A percentile compares a stretch with the other conserved stretches of the same genome.
Conservation (phyloP, 2,329 filamentous ascomycete species). For the Scorias spongiosa region DNA sequence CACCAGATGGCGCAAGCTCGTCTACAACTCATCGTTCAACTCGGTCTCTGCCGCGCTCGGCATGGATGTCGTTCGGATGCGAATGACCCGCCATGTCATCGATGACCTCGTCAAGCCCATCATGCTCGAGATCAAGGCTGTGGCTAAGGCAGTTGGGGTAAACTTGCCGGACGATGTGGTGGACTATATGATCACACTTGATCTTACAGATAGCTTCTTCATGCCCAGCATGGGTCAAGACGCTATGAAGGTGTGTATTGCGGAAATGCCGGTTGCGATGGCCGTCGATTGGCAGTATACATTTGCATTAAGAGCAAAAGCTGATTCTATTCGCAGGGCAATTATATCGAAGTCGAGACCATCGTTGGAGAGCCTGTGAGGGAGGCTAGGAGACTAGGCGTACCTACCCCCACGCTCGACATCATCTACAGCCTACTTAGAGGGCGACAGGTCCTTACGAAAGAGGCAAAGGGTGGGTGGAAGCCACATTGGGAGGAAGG, state of each 20-base stretch:
- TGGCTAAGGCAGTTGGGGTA: conserved; percentile 30
- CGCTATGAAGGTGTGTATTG: conserved; percentile 27
- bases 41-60: conserved; percentile 36
- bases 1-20: conserved; percentile 36
- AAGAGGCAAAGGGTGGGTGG: conserved; percentile 28
- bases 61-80: conserved; percentile 37
- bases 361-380: conserved; percentile 42
- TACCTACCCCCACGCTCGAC: conserved; percentile 35
- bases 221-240: conserved; percentile 42
- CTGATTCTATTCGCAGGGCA: conserved; percentile 24
- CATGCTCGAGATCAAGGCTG: conserved; percentile 38
- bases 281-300: too few species aligned
- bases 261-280: neutral
- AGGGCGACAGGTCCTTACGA: conserved; percentile 34
- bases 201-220: conserved; percentile 35
- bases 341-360: conserved; percentile 42
- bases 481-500: conserved; percentile 8
- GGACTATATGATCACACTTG: conserved; percentile 31
- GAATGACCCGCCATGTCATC: conserved; percentile 29
- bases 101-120: conserved; percentile 36
- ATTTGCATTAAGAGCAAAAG: too few species aligned
- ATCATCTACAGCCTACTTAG: conserved; percentile 35
- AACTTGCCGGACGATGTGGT: conserved; percentile 29
- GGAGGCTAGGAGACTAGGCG: conserved; percentile 33
- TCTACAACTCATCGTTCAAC: conserved; percentile 39